phyloP scores from a whole-genome alignment of 2,329 filamentous ascomycete species.

The Fusarium nodosum region DNA sequence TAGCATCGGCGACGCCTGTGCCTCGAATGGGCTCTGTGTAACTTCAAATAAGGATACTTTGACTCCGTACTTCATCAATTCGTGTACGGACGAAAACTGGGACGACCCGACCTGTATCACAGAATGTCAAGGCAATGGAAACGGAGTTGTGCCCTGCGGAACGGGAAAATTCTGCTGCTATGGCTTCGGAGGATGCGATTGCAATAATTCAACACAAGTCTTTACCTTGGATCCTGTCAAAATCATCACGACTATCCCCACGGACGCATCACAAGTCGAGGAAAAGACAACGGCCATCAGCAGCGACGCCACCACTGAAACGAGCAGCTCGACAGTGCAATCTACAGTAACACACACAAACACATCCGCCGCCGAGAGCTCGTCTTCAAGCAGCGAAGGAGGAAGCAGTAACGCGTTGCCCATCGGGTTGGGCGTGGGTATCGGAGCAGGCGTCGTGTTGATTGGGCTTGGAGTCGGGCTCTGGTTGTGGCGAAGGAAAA shows the following conservation, averaged over 20 bases:
- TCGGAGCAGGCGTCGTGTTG: not conserved
- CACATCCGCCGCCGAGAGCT: not conserved
- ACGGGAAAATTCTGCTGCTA: slow-evolving; percentile 1
- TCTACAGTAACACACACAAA: not conserved
- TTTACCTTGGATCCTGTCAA: slow-evolving; percentile 3
- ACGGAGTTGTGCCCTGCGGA: slow-evolving; percentile 1
- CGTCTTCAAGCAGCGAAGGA: not conserved
- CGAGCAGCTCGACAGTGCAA: not conserved
- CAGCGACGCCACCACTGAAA: not conserved
- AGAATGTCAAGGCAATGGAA: not conserved
- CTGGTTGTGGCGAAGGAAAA: slow-evolving; percentile 1
- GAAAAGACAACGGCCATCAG: not conserved
- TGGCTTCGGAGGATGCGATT: not conserved
- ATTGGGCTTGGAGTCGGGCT: not conserved
- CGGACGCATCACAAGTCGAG: not conserved
- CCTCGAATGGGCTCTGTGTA: not conserved
- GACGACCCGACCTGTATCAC: not conserved
- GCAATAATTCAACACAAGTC: slow-evolving; percentile 5
- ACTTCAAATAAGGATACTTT: not conserved
- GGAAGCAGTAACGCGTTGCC: not conserved
- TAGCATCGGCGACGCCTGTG: not conserved
- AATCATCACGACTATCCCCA: not conserved
- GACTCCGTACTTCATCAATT: not conserved
- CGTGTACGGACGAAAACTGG: slow-evolving; percentile 2
- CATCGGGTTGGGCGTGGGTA: not conserved